Percentiles rank a stretch among this genome's conserved stretches.
phyloP scores from a whole-genome alignment of 2,329 filamentous ascomycete species.

The Ceratocystis eucalypticola region DNA sequence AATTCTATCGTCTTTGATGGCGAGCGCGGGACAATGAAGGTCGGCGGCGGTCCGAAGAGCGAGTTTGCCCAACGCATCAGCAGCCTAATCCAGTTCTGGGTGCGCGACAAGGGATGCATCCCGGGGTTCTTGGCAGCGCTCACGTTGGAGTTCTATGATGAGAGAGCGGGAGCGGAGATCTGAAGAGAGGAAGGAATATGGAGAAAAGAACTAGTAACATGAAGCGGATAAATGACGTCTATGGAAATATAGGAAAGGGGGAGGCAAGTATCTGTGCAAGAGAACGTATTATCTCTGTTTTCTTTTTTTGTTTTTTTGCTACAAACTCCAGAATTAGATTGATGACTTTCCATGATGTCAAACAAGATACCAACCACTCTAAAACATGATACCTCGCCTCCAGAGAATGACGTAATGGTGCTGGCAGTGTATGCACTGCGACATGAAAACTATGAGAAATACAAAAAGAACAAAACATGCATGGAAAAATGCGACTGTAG shows the following conservation, averaged over 20 bases:
- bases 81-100: constrained; percentile 88
- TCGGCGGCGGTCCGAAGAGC: constrained; percentile 77
- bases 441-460: background rate
- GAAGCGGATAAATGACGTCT: background rate
- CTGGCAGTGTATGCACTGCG: background rate
- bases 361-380: background rate
- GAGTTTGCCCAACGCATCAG: constrained; percentile 74
- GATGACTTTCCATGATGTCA: background rate
- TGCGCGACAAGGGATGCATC: constrained; percentile 83
- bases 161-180: too few relatives aligned
- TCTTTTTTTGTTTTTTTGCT: background rate
- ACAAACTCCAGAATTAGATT: background rate
- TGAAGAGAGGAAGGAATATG: too few relatives aligned
- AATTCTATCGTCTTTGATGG: constrained; percentile 76
- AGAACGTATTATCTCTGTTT: background rate
- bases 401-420: background rate
- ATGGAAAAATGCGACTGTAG: background rate
- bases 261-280: constrained; percentile 1
- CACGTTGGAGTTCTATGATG: constrained; percentile 84
- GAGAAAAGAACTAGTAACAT: constrained; percentile 21
- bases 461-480: background rate
- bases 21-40: constrained; percentile 94
- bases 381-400: background rate
- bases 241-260: background rate
- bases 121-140: constrained; percentile 84